A percentile compares a stretch with the other conserved stretches of the same genome.
phyloP scores from a whole-genome alignment of 1,139 yeast species.

The Maudiozyma humilis region DNA sequence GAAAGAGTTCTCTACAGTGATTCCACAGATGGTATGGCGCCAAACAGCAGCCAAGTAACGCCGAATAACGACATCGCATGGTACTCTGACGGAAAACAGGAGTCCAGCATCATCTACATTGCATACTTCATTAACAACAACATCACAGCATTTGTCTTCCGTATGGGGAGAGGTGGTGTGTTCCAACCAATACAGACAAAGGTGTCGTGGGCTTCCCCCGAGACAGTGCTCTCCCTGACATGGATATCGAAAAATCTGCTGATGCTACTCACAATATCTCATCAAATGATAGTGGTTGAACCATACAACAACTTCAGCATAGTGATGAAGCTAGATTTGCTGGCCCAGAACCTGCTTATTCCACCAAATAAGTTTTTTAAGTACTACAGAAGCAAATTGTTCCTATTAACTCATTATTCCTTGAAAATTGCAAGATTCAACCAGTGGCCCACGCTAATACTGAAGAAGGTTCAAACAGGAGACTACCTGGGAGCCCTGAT shows the following conservation, averaged over 20 bases:
- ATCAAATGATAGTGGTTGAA: slow-evolving; percentile 38
- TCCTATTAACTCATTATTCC: slow-evolving; percentile 22
- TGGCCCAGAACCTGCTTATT: slow-evolving; percentile 36
- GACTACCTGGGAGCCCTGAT: slow-evolving; percentile 35
- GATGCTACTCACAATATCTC: slow-evolving; percentile 43
- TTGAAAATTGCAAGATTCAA: slow-evolving; percentile 23
- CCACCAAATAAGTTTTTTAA: slow-evolving; percentile 36
- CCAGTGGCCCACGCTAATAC: slow-evolving; percentile 29
- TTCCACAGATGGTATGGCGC: too few relatives aligned
- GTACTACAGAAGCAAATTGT: slow-evolving; percentile 14
- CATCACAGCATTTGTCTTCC: slow-evolving; percentile 2
- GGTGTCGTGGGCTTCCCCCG: slow-evolving; percentile 5
- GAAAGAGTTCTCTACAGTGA: too few relatives aligned
- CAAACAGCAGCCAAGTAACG: too few relatives aligned
- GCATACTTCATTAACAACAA: slow-evolving; percentile 13
- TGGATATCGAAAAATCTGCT: slow-evolving; percentile 54
- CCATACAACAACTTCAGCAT: slow-evolving; percentile 31
- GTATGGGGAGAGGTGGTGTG: neutral
- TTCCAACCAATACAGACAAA: slow-evolving; percentile 6
- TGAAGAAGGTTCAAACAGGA: slow-evolving; percentile 27
- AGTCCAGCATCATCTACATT: slow-evolving; percentile 5
- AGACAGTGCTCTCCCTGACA: slow-evolving; percentile 43
- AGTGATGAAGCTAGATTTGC: slow-evolving; percentile 37
- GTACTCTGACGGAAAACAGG: slow-evolving; percentile 1
- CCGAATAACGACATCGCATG: slow-evolving; percentile 10